A percentile compares a stretch with the other conserved stretches of the same genome.
Evolutionary conservation across 2,329 filamentous ascomycete species (phyloP).

Genomic region (Penicillium sp.): DNA sequence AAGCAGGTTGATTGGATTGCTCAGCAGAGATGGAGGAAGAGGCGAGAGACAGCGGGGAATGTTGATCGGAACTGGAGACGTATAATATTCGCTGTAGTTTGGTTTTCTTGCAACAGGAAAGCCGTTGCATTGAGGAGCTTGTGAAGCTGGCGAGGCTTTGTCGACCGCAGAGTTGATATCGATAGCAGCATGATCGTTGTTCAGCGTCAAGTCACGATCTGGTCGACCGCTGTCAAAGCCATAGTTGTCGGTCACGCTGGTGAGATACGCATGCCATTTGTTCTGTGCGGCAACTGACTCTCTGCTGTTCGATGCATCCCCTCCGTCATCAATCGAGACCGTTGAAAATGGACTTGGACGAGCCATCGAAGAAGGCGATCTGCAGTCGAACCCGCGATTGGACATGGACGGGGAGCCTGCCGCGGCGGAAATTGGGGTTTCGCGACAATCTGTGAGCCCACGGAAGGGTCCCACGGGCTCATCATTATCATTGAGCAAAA

Average conservation of each 20-base stretch:
- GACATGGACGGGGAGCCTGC: too few species aligned
- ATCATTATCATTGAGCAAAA: neutral
- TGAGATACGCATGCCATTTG: constrained; percentile 30
- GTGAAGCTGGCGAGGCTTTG: constrained; percentile 9
- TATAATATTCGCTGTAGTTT: constrained; percentile 63
- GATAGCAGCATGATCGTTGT: constrained; percentile 65
- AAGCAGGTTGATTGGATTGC: constrained; percentile 75
- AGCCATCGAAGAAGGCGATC: too few species aligned
- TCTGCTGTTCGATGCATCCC: neutral
- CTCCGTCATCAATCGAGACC: too few species aligned
- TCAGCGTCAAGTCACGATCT: constrained; percentile 64
- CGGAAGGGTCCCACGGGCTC: neutral
- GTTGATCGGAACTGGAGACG: constrained; percentile 59
- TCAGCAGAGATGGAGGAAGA: constrained; percentile 52
- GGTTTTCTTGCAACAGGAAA: constrained; percentile 22
- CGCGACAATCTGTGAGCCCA: neutral
- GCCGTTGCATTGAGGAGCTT: neutral
- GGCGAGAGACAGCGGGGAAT: constrained; percentile 54
- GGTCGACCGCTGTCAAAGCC: constrained; percentile 65
- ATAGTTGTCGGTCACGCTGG: constrained; percentile 45
- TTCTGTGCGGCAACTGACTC: constrained; percentile 18
- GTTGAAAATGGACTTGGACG: too few species aligned
- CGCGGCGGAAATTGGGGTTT: neutral
- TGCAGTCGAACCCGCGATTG: too few species aligned
- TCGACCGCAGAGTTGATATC: constrained; percentile 42